Conservation (phyloP, 2,329 filamentous ascomycete genomes). For the Fusarium nanum region DNA sequence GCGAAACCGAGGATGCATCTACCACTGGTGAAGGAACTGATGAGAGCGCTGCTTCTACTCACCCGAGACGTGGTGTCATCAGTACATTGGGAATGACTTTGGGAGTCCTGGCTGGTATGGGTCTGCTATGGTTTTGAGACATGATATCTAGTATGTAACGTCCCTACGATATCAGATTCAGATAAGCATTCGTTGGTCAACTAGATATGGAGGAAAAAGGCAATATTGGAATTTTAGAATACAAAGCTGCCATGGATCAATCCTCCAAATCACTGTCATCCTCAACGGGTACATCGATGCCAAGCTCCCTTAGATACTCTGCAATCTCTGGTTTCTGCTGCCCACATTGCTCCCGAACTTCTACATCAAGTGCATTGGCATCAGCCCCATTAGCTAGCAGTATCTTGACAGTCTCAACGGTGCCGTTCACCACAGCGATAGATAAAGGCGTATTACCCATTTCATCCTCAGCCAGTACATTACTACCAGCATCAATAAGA, state of each 20-base stretch:
- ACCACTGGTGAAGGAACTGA: background rate
- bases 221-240: fast-evolving
- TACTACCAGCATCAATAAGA: background rate
- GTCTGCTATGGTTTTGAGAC: slow-evolving; percentile 4
- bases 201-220: no score
- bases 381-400: slow-evolving; percentile 11
- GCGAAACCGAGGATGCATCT: no score
- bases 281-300: background rate
- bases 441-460: slow-evolving; percentile 2
- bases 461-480: background rate
- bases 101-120: background rate
- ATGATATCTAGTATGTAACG: fast-evolving
- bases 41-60: background rate
- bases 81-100: background rate
- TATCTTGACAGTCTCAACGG: slow-evolving; percentile 1
- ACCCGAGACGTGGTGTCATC: background rate
- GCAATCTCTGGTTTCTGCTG: slow-evolving; percentile 6
- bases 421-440: background rate
- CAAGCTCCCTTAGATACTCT: background rate
- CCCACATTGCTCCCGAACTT: slow-evolving; percentile 1
- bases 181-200: no score
- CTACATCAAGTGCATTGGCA: background rate
- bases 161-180: no score
- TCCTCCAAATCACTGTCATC: background rate
- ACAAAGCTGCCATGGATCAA: no score